Conservation (phyloP, 441 rosid genomes). For the Adansonia rubrostipa region DNA sequence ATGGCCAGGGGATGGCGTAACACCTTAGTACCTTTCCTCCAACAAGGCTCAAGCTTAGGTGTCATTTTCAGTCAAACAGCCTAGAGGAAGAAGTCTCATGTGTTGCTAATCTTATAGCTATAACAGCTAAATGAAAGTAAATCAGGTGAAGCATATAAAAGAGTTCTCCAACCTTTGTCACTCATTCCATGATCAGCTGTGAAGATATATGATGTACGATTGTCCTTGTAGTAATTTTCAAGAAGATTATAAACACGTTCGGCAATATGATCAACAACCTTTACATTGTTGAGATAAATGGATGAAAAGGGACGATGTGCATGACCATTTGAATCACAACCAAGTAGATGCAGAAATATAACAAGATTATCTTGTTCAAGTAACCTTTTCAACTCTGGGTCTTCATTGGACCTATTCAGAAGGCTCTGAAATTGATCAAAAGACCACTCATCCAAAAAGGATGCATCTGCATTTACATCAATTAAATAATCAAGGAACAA, state of each 20-base stretch:
- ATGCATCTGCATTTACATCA: conserved; percentile 83
- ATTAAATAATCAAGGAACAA: conserved; percentile 37
- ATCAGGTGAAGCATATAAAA: conserved; percentile 8
- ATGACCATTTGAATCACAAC: conserved; percentile 99
- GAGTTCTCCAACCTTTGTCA: conserved; percentile 71
- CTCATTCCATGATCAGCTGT: conserved; percentile 99
- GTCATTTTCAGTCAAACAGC: conserved; percentile 1
- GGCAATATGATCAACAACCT: conserved; percentile 94
- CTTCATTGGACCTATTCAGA: conserved; percentile 76
- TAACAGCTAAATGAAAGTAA: neutral
- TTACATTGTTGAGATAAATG: conserved; percentile 93
- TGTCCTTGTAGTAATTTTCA: conserved; percentile 89
- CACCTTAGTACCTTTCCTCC: conserved; percentile 8
- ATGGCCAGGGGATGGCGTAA: conserved; percentile 16
- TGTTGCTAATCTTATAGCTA: no score
- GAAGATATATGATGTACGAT: conserved; percentile 82
- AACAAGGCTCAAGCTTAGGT: neutral
- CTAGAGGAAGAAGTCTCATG: neutral
- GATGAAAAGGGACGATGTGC: conserved; percentile 97
- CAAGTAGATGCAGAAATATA: conserved; percentile 90
- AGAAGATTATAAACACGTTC: conserved; percentile 72
- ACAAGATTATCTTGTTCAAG: conserved; percentile 87
- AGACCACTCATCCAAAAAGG: conserved; percentile 99
- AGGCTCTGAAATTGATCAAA: conserved; percentile 95
- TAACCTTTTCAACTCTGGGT: conserved; percentile 72